Conservation (phyloP, 306 rosid species). For the Spatholobus suberectus region DNA sequence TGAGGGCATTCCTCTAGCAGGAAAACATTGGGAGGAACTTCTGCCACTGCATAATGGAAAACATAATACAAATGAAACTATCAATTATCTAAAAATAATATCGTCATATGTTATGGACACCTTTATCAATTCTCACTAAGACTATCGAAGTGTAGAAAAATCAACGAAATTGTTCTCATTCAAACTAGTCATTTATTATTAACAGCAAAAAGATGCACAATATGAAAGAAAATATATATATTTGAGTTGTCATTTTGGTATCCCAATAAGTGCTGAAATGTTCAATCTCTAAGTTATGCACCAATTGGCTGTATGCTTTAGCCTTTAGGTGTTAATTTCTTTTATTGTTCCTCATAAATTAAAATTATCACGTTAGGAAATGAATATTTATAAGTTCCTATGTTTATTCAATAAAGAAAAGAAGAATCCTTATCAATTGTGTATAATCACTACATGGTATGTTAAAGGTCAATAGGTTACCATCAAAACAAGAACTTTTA, state of each 20-base stretch:
- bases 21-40: slow-evolving; percentile 67
- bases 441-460: not conserved
- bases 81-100: slow-evolving; percentile 12
- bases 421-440: not conserved
- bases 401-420: not conserved
- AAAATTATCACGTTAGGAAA: not conserved
- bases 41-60: slow-evolving; percentile 61
- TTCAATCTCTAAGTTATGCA: no score
- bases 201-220: not conserved
- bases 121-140: slow-evolving; percentile 8
- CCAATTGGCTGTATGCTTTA: no score
- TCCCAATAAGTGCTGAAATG: no score
- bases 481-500: not conserved
- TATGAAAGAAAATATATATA: no score
- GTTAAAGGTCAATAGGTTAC: not conserved
- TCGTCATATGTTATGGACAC: not conserved
- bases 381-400: not conserved
- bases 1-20: slow-evolving; percentile 88
- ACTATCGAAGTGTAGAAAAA: not conserved
- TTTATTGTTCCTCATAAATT: no score
- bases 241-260: no score
- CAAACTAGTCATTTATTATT: not conserved
- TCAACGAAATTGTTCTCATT: not conserved
- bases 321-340: not conserved
- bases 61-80: slow-evolving; percentile 10